Evolutionary conservation across 2,329 filamentous ascomycete genomes (phyloP).

Genomic region (Stromatinia cepivora): DNA sequence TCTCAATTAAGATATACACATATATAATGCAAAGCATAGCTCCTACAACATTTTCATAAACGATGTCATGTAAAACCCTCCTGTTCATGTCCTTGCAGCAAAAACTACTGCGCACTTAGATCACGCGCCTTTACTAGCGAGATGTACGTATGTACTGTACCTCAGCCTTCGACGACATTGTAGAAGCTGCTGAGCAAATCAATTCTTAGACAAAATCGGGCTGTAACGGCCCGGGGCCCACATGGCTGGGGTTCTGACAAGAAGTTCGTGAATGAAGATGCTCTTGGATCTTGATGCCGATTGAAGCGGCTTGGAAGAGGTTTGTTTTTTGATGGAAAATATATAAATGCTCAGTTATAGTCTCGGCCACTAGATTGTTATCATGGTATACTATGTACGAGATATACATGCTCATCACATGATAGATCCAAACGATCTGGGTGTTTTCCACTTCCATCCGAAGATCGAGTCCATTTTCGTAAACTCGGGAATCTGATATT

Average conservation of each 20-base stretch:
- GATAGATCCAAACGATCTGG: neutral
- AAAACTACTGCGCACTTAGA: neutral
- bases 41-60: neutral
- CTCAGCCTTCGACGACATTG: neutral
- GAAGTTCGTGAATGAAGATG: neutral
- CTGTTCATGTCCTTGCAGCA: neutral
- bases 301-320: neutral
- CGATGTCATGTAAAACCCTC: neutral
- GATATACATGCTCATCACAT: neutral
- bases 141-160: neutral
- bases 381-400: neutral
- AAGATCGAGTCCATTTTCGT: neutral
- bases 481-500: neutral
- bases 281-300: neutral
- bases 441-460: neutral
- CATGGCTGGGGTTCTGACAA: neutral
- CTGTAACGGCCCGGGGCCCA: slow-evolving; percentile 7
- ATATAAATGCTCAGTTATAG: neutral
- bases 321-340: neutral
- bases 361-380: neutral
- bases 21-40: neutral
- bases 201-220: neutral
- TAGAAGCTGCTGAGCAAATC: neutral
- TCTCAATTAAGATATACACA: neutral
- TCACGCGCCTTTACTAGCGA: neutral